Percentiles rank a stretch among this genome's conserved stretches.
These are phyloP conservation scores for Auriscalpium vulgare DNA, from an alignment of 768 basidiomycete genomes.

Conservation along the genomic window DNA sequence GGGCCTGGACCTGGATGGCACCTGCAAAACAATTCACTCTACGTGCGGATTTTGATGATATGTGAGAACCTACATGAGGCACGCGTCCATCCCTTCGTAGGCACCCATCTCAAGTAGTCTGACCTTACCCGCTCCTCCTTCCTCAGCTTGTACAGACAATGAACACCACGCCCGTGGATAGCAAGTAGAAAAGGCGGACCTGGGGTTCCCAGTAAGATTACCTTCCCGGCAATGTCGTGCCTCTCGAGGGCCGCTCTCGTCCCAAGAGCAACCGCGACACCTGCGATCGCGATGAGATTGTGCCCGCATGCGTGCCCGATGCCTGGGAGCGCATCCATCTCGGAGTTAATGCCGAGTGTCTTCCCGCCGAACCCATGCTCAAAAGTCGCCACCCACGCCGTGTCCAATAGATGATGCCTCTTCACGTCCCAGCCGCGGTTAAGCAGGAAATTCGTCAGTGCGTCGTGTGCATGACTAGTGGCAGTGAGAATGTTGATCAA, in stretches of 20 bases:
- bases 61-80: conserved; percentile 50
- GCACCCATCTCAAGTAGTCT: conserved; percentile 58
- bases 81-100: conserved; percentile 70
- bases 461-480: conserved; percentile 61
- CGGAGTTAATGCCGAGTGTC: conserved; percentile 73
- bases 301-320: conserved; percentile 71
- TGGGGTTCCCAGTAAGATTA: conserved; percentile 72
- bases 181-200: conserved; percentile 31
- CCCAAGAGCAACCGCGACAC: conserved; percentile 64
- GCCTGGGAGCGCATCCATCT: conserved; percentile 40
- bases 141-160: conserved; percentile 46
- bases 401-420: conserved; percentile 52
- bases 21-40: conserved; percentile 31
- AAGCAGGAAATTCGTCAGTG: conserved; percentile 57
- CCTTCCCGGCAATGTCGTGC: conserved; percentile 56
- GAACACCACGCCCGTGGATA: neutral
- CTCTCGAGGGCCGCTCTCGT: conserved; percentile 54
- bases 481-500: neutral
- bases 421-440: conserved; percentile 61
- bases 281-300: conserved; percentile 72
- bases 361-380: conserved; percentile 57
- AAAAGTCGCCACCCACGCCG: conserved; percentile 71
- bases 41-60: neutral
- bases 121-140: conserved; percentile 70
- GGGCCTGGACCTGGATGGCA: conserved; percentile 84